These are phyloP conservation scores for Aureobasidium sp. DNA, from an alignment of 2,329 filamentous ascomycete genomes.

Conservation along the genomic window DNA sequence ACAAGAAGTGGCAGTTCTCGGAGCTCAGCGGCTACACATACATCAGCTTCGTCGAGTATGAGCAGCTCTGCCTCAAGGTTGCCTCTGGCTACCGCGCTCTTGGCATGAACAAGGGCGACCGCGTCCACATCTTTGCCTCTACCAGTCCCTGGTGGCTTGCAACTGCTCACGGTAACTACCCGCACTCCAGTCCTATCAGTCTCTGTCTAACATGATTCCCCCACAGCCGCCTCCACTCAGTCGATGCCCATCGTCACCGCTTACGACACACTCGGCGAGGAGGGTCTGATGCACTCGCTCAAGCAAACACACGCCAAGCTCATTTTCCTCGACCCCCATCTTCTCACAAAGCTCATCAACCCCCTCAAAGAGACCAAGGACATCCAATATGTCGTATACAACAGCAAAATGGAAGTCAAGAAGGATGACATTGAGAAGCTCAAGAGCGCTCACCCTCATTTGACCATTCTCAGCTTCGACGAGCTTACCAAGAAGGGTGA, in stretches of 20 bases:
- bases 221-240: constrained; percentile 66
- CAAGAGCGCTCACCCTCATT: constrained; percentile 42
- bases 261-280: constrained; percentile 83
- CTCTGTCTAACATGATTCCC: constrained; percentile 24
- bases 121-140: constrained; percentile 74
- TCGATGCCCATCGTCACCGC: constrained; percentile 88
- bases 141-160: constrained; percentile 80
- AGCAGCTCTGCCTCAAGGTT: constrained; percentile 58
- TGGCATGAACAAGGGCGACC: constrained; percentile 58
- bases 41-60: constrained; percentile 72
- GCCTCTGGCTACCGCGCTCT: constrained; percentile 68
- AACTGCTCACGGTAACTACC: constrained; percentile 44
- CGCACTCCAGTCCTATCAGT: not conserved
- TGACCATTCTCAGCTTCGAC: constrained; percentile 48
- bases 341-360: constrained; percentile 47
- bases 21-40: constrained; percentile 73
- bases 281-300: constrained; percentile 78
- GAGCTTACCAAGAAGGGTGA: constrained; percentile 48
- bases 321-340: constrained; percentile 80
- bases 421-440: constrained; percentile 46
- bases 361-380: constrained; percentile 48
- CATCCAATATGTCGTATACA: constrained; percentile 51
- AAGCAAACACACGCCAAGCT: constrained; percentile 69
- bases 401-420: constrained; percentile 42
- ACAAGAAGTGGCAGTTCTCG: constrained; percentile 88